Percentiles rank a stretch among this genome's conserved stretches.
Conservation (phyloP, 2,329 filamentous ascomycete species). For the Geosmithia putterillii region DNA sequence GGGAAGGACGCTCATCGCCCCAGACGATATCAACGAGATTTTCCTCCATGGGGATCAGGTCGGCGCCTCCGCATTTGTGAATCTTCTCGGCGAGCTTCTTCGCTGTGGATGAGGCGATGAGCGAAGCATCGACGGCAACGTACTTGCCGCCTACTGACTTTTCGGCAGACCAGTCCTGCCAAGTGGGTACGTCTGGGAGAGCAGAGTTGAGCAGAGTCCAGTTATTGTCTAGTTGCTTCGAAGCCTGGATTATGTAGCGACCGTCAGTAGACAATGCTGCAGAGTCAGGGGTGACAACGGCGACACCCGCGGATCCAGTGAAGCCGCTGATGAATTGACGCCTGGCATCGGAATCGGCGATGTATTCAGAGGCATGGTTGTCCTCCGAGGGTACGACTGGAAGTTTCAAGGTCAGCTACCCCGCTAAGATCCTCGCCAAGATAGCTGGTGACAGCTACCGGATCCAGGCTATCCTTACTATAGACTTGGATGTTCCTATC, state of each 20-base stretch:
- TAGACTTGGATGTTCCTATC: slow-evolving; percentile 82
- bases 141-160: slow-evolving; percentile 77
- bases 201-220: slow-evolving; percentile 91
- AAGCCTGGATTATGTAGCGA: slow-evolving; percentile 94
- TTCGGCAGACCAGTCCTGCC: slow-evolving; percentile 91
- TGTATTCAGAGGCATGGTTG: slow-evolving; percentile 95
- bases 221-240: slow-evolving; percentile 80
- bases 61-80: slow-evolving; percentile 70
- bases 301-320: slow-evolving; percentile 87
- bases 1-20: slow-evolving; percentile 58
- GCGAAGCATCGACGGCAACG: slow-evolving; percentile 81
- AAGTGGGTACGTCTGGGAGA: slow-evolving; percentile 85
- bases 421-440: slow-evolving; percentile 6
- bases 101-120: slow-evolving; percentile 55
- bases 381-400: slow-evolving; percentile 93
- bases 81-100: slow-evolving; percentile 75
- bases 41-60: slow-evolving; percentile 60
- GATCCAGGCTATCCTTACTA: slow-evolving; percentile 41
- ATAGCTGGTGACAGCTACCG: not conserved
- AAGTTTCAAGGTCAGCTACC: slow-evolving; percentile 4
- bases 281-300: slow-evolving; percentile 74
- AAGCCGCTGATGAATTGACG: slow-evolving; percentile 90
- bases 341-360: slow-evolving; percentile 85
- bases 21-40: slow-evolving; percentile 92
- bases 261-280: slow-evolving; percentile 90